These are phyloP conservation scores for Metarhizium humberi DNA, from an alignment of 2,329 filamentous ascomycete species.

Conservation along the genomic window DNA sequence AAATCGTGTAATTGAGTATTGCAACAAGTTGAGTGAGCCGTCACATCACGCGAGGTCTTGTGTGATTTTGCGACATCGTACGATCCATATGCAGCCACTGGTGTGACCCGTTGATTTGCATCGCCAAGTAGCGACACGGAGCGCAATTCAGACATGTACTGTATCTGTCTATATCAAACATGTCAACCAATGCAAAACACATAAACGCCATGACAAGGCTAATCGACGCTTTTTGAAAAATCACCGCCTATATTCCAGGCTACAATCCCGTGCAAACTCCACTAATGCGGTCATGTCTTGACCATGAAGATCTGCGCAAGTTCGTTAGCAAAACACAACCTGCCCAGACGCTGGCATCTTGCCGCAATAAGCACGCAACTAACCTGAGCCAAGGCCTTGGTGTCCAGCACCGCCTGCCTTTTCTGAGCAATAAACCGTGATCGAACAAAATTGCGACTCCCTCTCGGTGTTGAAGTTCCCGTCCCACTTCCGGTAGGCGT, in stretches of 20 bases:
- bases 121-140: neutral
- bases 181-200: neutral
- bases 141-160: neutral
- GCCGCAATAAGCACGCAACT: slow-evolving; percentile 11
- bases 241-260: neutral
- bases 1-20: neutral
- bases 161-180: neutral
- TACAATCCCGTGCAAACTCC: neutral
- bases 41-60: neutral
- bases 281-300: slow-evolving; percentile 28
- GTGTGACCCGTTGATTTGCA: neutral
- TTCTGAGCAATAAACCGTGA: slow-evolving; percentile 85
- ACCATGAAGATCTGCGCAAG: slow-evolving; percentile 60
- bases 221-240: neutral
- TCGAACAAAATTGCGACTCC: slow-evolving; percentile 62
- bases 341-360: neutral
- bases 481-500: slow-evolving; percentile 32
- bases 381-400: slow-evolving; percentile 79
- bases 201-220: neutral
- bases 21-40: neutral
- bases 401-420: slow-evolving; percentile 70
- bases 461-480: slow-evolving; percentile 36
- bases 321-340: neutral
- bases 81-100: neutral
- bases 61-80: neutral